Evolutionary conservation across 805 yeast genomes (phyloP).

Genomic region (Maudiozyma barnettii): DNA sequence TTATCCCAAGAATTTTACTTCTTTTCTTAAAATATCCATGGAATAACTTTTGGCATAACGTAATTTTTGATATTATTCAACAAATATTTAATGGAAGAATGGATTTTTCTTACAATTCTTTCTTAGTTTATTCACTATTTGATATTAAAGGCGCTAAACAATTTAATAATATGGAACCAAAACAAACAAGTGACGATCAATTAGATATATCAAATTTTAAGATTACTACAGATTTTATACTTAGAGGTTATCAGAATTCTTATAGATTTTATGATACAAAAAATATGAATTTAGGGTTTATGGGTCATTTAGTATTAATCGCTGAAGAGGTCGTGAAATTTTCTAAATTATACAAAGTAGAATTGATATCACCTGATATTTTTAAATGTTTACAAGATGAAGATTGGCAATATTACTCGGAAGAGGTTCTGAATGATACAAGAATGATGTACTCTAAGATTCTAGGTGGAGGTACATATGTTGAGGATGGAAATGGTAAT

Average conservation of each 20-base stretch:
- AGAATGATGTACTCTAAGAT: slow-evolving; percentile 27
- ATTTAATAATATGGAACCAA: slow-evolving; percentile 27
- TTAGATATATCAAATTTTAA: slow-evolving; percentile 34
- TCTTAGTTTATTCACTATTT: slow-evolving; percentile 37
- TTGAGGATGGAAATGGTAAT: slow-evolving; percentile 20
- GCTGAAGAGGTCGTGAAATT: slow-evolving; percentile 95
- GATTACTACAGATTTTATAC: slow-evolving; percentile 44
- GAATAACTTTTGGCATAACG: slow-evolving; percentile 94
- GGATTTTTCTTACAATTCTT: slow-evolving; percentile 77
- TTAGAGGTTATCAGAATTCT: slow-evolving; percentile 52
- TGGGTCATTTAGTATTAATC: slow-evolving; percentile 88
- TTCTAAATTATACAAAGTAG: slow-evolving; percentile 32
- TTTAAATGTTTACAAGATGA: slow-evolving; percentile 14
- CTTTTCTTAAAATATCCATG: slow-evolving; percentile 83
- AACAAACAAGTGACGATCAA: slow-evolving; percentile 17
- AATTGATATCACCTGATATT: slow-evolving; percentile 24
- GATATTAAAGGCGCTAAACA: slow-evolving; percentile 8
- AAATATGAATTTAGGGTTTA: slow-evolving; percentile 73
- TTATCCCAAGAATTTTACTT: slow-evolving; percentile 52
- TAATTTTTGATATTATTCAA: slow-evolving; percentile 89
- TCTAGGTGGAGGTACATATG: slow-evolving; percentile 25
- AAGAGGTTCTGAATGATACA: slow-evolving; percentile 25
- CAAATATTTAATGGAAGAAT: slow-evolving; percentile 82
- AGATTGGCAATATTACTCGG: slow-evolving; percentile 23
- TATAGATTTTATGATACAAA: slow-evolving; percentile 48